Conservation (phyloP, 179 eudicot genomes). For the Spinacia oleracea region DNA sequence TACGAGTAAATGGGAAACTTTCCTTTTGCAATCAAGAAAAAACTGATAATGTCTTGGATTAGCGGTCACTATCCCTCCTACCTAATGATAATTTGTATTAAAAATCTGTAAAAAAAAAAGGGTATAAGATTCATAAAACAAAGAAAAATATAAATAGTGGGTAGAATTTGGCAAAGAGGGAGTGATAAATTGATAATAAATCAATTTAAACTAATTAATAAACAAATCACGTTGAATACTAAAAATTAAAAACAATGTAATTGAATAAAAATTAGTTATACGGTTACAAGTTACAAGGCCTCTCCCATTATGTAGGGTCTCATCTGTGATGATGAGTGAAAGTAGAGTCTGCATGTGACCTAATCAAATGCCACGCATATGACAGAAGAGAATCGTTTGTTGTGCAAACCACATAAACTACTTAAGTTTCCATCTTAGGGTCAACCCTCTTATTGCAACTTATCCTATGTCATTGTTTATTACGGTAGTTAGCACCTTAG, state of each 20-base stretch:
- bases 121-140: too few species aligned
- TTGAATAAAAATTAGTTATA: neutral
- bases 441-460: constrained; percentile 13
- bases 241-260: neutral
- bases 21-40: too few species aligned
- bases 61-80: too few species aligned
- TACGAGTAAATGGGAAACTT: too few species aligned
- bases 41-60: too few species aligned
- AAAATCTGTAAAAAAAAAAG: too few species aligned
- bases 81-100: too few species aligned
- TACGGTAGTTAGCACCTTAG: too few species aligned
- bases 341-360: constrained; percentile 23
- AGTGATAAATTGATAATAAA: neutral
- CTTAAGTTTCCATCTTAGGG: constrained; percentile 12
- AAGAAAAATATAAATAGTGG: too few species aligned
- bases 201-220: neutral
- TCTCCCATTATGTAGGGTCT: constrained; percentile 8
- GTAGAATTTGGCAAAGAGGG: too few species aligned
- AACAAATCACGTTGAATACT: neutral
- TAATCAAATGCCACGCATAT: constrained; percentile 23
- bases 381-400: constrained; percentile 14
- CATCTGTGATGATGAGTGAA: neutral
- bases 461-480: neutral
- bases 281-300: neutral
- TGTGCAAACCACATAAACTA: constrained; percentile 14